Base-by-base conservation (phyloP, 1,284 basidiomycete genomes). In the Microbotryum lychnidis-dioicae region DNA sequence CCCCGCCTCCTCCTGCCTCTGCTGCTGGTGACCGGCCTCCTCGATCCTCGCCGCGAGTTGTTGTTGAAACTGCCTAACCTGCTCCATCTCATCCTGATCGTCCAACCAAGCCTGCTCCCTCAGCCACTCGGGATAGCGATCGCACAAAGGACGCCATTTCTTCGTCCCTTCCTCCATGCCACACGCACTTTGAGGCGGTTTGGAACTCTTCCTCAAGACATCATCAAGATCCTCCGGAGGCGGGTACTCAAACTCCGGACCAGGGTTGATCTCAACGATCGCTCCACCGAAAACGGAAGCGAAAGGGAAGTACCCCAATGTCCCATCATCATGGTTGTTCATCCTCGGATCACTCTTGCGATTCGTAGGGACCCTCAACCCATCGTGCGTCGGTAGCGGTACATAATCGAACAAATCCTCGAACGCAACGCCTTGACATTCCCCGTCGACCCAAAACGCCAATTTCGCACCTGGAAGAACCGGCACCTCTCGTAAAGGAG, bases 281-380 rank as follows among this genome's bases (percentile, higher is more conserved):
- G 91, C 96, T 58, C 87, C 86, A 65, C 92, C 93, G 78, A 91
- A 99, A 48, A 94, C 80, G 4, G 91, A 96, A 56, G 96, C 84
- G 77, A 96, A 87, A 0, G 93, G 91, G 73, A 92, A 98, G 76
- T 99, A 99, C 0, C 96, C 96, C 7, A 97, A 77, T 21, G 86
- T 87, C 12, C 96, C 96, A 74, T 99, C 96, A 75, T 99, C 93
- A 73, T 90, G 87, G 1, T 83, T 81, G 68, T 92, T 91, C 74
- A 56, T 68, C 25, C 65, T 55, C 83, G 63, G 61, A 44, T 54
- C 44, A 54, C 59, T 61, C 52, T 57, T 64, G 25, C 49, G 61
- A 18, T 42, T 12, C 16, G 27, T 49, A n/a, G 21, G 29, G 7
- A 48, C 31, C 46, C 51, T 37, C 57, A 46, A 46, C 55, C 10